Evolutionary conservation across 768 basidiomycete species (phyloP).

Genomic region (Pisolithus microcarpus): DNA sequence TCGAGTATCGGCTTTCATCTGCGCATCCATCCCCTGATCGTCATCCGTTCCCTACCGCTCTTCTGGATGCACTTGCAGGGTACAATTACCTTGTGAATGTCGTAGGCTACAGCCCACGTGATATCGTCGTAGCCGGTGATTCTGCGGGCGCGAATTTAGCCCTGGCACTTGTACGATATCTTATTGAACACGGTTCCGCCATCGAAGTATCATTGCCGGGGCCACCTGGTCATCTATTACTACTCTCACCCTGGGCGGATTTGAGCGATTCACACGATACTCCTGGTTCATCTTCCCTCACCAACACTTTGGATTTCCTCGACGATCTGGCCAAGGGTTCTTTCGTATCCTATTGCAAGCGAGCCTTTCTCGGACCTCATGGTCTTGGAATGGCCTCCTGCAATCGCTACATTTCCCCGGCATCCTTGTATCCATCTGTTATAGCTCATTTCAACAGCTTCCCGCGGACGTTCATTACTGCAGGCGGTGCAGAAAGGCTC

Average conservation of each 20-base stretch:
- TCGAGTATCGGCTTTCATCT: constrained; percentile 69
- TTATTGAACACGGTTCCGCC: constrained; percentile 40
- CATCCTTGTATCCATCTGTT: constrained; percentile 35
- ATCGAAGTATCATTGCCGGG: constrained; percentile 29
- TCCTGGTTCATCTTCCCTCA: constrained; percentile 33
- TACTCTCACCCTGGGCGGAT: constrained; percentile 54
- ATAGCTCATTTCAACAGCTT: constrained; percentile 45
- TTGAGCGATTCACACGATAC: constrained; percentile 31
- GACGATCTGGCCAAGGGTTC: constrained; percentile 3
- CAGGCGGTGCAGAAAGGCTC: constrained; percentile 50
- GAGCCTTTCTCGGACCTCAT: constrained; percentile 44
- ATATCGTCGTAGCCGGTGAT: constrained; percentile 69
- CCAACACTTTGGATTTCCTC: constrained; percentile 28
- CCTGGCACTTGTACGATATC: constrained; percentile 53
- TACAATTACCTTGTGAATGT: constrained; percentile 61
- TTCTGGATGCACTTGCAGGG: constrained; percentile 68
- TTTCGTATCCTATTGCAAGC: constrained; percentile 25
- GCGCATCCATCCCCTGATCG: constrained; percentile 33
- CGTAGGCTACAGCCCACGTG: constrained; percentile 47
- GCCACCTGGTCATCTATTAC: constrained; percentile 42
- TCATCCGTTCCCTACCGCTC: constrained; percentile 66
- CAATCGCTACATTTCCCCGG: constrained; percentile 56
- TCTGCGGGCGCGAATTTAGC: constrained; percentile 75
- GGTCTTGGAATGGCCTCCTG: constrained; percentile 36
- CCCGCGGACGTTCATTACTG: constrained; percentile 53